Conservation (phyloP, 352 stramenopile species). For the Globisporangium emineosum region DNA sequence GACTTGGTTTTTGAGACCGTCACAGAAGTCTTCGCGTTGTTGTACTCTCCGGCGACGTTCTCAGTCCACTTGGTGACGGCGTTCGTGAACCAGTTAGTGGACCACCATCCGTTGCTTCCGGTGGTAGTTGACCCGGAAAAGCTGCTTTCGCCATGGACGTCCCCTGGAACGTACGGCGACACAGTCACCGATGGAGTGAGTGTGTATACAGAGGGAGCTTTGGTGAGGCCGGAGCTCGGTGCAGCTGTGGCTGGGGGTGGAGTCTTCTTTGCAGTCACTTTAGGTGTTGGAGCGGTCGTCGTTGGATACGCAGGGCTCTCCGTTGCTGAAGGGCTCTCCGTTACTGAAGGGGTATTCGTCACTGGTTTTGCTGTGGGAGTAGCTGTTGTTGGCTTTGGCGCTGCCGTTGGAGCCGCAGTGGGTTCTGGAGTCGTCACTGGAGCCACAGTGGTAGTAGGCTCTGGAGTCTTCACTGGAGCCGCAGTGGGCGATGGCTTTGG, state of each 20-base stretch:
- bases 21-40: slow-evolving; percentile 5
- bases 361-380: background rate
- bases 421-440: background rate
- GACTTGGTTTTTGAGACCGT: slow-evolving; percentile 2
- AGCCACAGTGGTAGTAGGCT: background rate
- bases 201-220: slow-evolving; percentile 2
- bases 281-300: slow-evolving; percentile 4
- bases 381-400: background rate
- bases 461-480: background rate
- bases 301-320: background rate
- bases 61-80: slow-evolving; percentile 5
- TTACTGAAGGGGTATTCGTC: background rate
- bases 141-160: slow-evolving; percentile 25
- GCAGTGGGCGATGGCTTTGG: background rate
- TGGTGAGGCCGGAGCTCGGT: background rate
- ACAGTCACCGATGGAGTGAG: background rate
- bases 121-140: slow-evolving; percentile 10
- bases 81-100: slow-evolving; percentile 7
- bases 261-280: slow-evolving; percentile 2
- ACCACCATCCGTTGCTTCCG: slow-evolving; percentile 25
- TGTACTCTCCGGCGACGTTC: slow-evolving; percentile 9
- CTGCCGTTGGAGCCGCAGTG: background rate
- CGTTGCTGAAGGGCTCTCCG: background rate
- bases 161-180: slow-evolving; percentile 27
- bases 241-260: background rate